Base-by-base conservation (phyloP, 495 filamentous ascomycete genomes). In the Cercophora samala region DNA sequence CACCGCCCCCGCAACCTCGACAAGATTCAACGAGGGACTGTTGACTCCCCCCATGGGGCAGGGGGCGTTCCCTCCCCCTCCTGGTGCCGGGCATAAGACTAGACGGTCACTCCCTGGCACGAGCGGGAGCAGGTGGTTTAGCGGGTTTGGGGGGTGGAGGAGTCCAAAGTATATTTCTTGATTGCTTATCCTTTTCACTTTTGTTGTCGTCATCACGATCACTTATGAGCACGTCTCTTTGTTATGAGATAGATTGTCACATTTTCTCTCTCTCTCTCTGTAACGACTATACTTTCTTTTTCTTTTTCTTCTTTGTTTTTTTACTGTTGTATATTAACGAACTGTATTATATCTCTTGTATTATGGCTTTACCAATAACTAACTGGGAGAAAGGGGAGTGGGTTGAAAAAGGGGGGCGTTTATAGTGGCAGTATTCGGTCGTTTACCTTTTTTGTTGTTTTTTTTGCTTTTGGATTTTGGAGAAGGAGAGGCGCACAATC, bases 21-120 rank as follows among this genome's bases (percentile, higher is more conserved):
- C 60, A 46, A 62, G 60, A 46, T 62, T 62, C 29, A 62, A 62
- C 29, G 25, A 21, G 13, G 29, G 26, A 2, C 6, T 62, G 13
- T n/a, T 62, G 5, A 62, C 60, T 1, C 60, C 60, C 8, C 26
- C 25, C 4, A 37, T 62, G 17, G 26, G 29, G 4, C 15, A 17
- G 3, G 60, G 60, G 19, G 18, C 18, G n/a, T 62, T 62, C 29
- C 26, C 60, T 19, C 60, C 60, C 1, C 60, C 60, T 1, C 60
- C 60, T 6, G 19, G 24, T 22, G 32, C 32, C 11, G 8, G 60
- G 5, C 29, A 62, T 22, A 25, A 29, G 32, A 42, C 23, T 24
- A 62, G 60, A 26, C 46, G 29, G 60, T 56, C 53, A 21, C n/a
- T 56, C 3, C 53, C 53, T 46, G 37, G 37, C 6, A 46, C 37